Evolutionary conservation across 306 rosid species (phyloP), one percentile per base, ranked within the genome.

Genomic region (Crataegus laevigata): DNA sequence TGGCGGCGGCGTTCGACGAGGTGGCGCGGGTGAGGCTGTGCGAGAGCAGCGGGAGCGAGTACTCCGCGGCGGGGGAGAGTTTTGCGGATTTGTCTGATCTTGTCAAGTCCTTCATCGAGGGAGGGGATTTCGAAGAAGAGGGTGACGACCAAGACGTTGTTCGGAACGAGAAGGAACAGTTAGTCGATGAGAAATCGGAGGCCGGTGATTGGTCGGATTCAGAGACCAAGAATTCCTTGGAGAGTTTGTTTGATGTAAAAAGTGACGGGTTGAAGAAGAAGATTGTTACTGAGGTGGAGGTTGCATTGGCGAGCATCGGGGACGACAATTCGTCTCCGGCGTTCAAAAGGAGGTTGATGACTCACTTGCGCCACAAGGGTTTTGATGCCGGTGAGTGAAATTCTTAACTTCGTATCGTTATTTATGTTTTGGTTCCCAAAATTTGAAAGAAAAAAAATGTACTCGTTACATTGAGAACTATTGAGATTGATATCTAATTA

Each of bases 21-120:
- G 82, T 75, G 68, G 81, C 91, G 3, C 75, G 85, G 55, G 72
- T 81, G 77, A 78, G 84, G 82, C 79, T 61, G 36, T 86, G 93
- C 70, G 91, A 89, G 83, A 90, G 96, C 77, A 91, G 96, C 59
- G 98, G 98, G 29, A 90, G 96, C 78, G 98, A 94, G 80, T 89
- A 90, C 81, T 92, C 92, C 42, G 86, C 82, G 8, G 72, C 64
- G 18, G 72, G 62, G 24, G 96, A 86, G 78, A 88, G 90, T 21
- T 64, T 76, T 1, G 34, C 81, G 1, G 90, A 91, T 66, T 84
- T 92, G 69, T 92, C 89, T 11, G 88, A 87, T 78, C 91, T 94
- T 5, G 96, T 92, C 12, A 79, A 89, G 6, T 94, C 99, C 13
- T 94, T 90, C 67, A 89, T 94, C 42, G 96, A 92, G 74, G 84